These are phyloP conservation scores for Colletotrichum graminicola DNA, from an alignment of 2,329 filamentous ascomycete species.

Conservation along the genomic window DNA sequence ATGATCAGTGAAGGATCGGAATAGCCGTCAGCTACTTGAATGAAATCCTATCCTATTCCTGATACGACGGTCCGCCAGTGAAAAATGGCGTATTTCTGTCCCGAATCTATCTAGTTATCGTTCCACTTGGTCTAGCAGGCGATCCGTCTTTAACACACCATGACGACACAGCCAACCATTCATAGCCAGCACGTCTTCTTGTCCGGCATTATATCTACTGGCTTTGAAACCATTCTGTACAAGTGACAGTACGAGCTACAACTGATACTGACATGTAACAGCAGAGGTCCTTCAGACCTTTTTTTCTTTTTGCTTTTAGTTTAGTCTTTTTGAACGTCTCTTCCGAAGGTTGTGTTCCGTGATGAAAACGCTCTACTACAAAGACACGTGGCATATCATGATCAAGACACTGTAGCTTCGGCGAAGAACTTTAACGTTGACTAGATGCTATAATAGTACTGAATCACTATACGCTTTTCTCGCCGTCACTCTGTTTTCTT, in stretches of 20 bases:
- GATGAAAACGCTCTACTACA: too few relatives aligned
- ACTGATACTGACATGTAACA: background rate
- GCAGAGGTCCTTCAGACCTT: background rate
- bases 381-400: background rate
- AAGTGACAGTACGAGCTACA: background rate
- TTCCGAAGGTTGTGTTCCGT: too few relatives aligned
- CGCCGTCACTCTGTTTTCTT: too few relatives aligned
- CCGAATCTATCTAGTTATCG: conserved; percentile 2
- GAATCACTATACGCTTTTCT: too few relatives aligned
- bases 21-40: background rate
- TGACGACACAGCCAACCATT: conserved; percentile 5
- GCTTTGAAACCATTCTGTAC: background rate
- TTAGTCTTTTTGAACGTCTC: too few relatives aligned
- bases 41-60: background rate
- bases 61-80: background rate
- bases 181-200: background rate
- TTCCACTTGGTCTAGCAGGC: conserved; percentile 12
- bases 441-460: too few relatives aligned
- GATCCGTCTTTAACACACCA: conserved; percentile 3
- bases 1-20: background rate
- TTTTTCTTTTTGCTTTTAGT: background rate
- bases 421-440: too few relatives aligned
- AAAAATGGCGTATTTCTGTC: conserved; percentile 12
- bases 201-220: background rate
- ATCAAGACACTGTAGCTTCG: background rate